A percentile compares a stretch with the other conserved stretches of the same genome.
Evolutionary conservation across 768 basidiomycete genomes (phyloP).

Genomic region (Psilocybe tampanensis): DNA sequence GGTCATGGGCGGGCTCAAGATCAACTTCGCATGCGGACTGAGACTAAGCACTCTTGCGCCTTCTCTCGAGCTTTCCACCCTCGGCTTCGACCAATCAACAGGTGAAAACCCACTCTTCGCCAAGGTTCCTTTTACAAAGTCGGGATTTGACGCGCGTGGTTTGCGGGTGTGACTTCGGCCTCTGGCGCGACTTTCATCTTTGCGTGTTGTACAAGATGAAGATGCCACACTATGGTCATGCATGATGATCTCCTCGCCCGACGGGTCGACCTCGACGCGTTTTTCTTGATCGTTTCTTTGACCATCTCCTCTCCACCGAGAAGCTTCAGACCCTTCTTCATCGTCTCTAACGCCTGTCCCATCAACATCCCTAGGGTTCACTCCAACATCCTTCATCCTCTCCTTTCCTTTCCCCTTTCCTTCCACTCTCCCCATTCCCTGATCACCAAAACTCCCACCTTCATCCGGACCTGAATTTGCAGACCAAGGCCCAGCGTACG

Average conservation of each 20-base stretch:
- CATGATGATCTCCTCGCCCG: not conserved
- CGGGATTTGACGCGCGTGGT: not conserved
- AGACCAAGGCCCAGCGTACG: not conserved
- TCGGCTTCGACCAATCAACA: slow-evolving; percentile 9
- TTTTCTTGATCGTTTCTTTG: too few species aligned
- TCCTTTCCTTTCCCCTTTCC: not conserved
- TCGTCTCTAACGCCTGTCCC: not conserved
- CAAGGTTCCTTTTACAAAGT: not conserved
- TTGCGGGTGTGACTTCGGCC: too few species aligned
- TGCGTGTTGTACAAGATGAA: not conserved
- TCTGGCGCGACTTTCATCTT: too few species aligned
- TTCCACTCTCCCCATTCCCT: not conserved
- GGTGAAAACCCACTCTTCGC: not conserved
- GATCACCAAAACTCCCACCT: not conserved
- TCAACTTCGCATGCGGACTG: slow-evolving; percentile 3
- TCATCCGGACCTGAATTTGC: not conserved
- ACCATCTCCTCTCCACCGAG: not conserved
- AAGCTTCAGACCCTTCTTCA: not conserved
- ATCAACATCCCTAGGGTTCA: not conserved
- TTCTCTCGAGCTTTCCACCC: not conserved
- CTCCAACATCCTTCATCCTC: too few species aligned
- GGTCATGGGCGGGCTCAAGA: not conserved
- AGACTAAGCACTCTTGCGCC: not conserved
- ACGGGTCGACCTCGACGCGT: not conserved
- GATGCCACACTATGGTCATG: not conserved